Percentiles rank a stretch among this genome's conserved stretches.
Evolutionary conservation across 192 early-diverging fungal species (phyloP).

Genomic region (Coemansia biformis): DNA sequence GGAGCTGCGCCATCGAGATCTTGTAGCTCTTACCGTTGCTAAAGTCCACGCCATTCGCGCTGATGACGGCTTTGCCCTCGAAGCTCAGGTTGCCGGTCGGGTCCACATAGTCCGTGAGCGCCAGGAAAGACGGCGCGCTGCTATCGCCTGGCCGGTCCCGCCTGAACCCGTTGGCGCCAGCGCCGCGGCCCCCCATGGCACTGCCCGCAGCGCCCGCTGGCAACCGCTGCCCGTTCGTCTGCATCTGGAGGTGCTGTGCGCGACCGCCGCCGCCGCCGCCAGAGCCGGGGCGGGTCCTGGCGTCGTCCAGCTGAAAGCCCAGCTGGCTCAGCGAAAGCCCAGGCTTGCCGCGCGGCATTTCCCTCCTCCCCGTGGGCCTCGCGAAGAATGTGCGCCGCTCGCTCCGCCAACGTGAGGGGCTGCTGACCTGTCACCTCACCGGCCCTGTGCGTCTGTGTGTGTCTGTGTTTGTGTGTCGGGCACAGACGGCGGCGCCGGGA

Average conservation of each 20-base stretch:
- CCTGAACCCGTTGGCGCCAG: too few species aligned
- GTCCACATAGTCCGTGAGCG: slow-evolving; percentile 38
- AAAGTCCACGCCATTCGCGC: slow-evolving; percentile 88
- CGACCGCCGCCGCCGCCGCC: background rate
- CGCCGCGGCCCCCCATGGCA: too few species aligned
- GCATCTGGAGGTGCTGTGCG: background rate
- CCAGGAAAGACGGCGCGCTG: slow-evolving; percentile 16
- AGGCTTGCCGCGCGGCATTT: slow-evolving; percentile 47
- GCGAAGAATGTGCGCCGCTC: too few species aligned
- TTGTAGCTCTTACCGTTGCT: slow-evolving; percentile 79
- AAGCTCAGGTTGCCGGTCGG: slow-evolving; percentile 79
- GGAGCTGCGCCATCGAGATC: slow-evolving; percentile 82
- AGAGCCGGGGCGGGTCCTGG: background rate
- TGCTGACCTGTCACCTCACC: too few species aligned
- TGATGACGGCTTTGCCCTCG: slow-evolving; percentile 84
- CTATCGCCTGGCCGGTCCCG: too few species aligned
- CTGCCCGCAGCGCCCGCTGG: too few species aligned
- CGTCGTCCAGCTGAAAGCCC: slow-evolving; percentile 21
- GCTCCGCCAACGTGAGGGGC: too few species aligned
- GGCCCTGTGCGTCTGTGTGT: too few species aligned
- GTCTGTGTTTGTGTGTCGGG: too few species aligned
- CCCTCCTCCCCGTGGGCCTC: too few species aligned
- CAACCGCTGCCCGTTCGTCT: too few species aligned
- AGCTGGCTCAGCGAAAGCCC: slow-evolving; percentile 39
- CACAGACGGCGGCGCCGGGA: too few species aligned